phyloP scores from a whole-genome alignment of 2,329 filamentous ascomycete genomes.

The Fusarium azukiicola region DNA sequence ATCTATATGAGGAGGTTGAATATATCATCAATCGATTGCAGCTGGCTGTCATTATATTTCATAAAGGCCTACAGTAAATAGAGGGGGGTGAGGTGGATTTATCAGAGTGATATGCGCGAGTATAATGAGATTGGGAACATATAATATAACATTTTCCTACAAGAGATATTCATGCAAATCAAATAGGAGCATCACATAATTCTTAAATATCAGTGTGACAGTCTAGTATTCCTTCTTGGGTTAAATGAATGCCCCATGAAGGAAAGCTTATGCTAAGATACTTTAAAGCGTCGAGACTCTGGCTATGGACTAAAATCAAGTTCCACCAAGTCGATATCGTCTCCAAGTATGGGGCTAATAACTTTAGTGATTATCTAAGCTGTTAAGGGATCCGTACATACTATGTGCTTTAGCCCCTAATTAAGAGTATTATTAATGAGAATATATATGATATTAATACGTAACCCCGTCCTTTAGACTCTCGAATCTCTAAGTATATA shows the following conservation, averaged over 20 bases:
- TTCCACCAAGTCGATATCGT: slow-evolving; percentile 30
- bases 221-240: not conserved
- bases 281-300: not conserved
- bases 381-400: slow-evolving; percentile 20
- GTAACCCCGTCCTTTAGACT: slow-evolving; percentile 3
- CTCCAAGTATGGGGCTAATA: slow-evolving; percentile 22
- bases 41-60: slow-evolving; percentile 26
- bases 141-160: slow-evolving; percentile 4
- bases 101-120: not conserved
- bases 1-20: slow-evolving; percentile 34
- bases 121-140: not conserved
- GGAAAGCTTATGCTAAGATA: not conserved
- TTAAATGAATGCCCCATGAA: not conserved
- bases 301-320: slow-evolving; percentile 26
- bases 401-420: slow-evolving; percentile 17
- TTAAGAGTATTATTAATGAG: not conserved
- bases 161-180: not conserved
- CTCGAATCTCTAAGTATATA: slow-evolving; percentile 17
- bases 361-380: slow-evolving; percentile 19
- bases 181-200: not conserved
- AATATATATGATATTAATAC: slow-evolving; percentile 19
- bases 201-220: not conserved
- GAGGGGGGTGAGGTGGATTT: slow-evolving; percentile 21
- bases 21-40: slow-evolving; percentile 30
- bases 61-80: slow-evolving; percentile 26